Evolutionary conservation across 176 grass and related monocot genomes (phyloP).

Genomic region (Musa schizocarpa): DNA sequence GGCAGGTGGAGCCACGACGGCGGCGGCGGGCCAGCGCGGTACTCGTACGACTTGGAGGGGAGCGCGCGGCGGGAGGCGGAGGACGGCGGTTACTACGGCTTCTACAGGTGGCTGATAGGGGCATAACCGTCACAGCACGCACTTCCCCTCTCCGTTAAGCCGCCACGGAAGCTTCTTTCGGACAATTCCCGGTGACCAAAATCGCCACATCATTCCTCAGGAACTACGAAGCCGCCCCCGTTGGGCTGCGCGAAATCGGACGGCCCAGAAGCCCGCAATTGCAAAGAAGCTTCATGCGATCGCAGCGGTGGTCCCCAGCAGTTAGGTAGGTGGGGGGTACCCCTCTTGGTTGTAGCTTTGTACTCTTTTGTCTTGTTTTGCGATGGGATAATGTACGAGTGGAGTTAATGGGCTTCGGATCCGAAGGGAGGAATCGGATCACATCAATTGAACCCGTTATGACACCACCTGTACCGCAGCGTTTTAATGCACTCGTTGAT

Average conservation of each 20-base stretch:
- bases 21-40: not conserved
- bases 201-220: not conserved
- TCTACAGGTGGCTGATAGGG: slow-evolving; percentile 61
- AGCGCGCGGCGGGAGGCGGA: slow-evolving; percentile 32
- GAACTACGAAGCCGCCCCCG: not conserved
- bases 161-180: slow-evolving; percentile 3
- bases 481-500: no score
- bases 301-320: no score
- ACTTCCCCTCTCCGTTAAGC: not conserved
- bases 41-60: slow-evolving; percentile 6
- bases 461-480: no score
- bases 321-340: no score
- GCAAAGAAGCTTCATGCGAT: not conserved
- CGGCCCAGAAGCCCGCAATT: not conserved
- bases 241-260: not conserved
- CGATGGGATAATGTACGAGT: no score
- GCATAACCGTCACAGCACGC: slow-evolving; percentile 12
- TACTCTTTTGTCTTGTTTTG: no score
- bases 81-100: slow-evolving; percentile 35
- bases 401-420: no score
- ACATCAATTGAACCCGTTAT: no score
- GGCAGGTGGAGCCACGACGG: slow-evolving; percentile 40
- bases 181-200: not conserved
- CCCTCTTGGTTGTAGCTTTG: no score
- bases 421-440: no score